Conservation (phyloP, 331 rosid genomes). For the Telfairia occidentalis region DNA sequence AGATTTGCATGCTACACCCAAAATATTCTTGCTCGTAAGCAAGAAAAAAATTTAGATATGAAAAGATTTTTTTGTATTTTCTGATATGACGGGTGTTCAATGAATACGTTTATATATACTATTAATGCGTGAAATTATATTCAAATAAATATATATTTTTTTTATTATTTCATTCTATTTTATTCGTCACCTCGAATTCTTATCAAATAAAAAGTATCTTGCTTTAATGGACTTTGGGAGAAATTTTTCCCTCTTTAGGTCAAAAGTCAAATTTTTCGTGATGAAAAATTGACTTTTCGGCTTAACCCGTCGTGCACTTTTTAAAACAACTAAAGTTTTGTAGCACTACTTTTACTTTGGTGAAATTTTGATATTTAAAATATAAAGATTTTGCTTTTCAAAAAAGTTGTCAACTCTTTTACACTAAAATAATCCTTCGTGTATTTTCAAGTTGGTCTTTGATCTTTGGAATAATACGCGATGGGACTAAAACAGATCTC, state of each 20-base stretch:
- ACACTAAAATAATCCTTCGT: not conserved
- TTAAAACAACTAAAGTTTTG: not conserved
- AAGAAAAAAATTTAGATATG: not conserved
- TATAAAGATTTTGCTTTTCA: not conserved
- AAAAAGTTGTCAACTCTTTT: not conserved
- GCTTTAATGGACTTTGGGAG: not conserved
- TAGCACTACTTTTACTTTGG: not conserved
- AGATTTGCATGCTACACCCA: not conserved
- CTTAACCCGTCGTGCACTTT: not conserved
- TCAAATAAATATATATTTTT: not conserved
- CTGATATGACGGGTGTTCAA: not conserved
- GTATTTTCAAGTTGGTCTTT: not conserved
- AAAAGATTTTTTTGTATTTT: not conserved
- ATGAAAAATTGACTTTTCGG: not conserved
- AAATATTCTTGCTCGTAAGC: not conserved
- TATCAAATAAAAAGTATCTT: not conserved
- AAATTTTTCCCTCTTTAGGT: not conserved
- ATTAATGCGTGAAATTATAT: not conserved
- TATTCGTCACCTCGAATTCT: not conserved
- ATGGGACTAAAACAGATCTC: constrained; percentile 6
- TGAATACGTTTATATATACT: not conserved
- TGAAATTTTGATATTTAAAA: not conserved
- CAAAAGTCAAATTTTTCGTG: not conserved
- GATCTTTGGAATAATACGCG: constrained; percentile 1
- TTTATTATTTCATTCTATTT: not conserved